Evolutionary conservation across 73 alveolate species (phyloP), one percentile per base, ranked within the genome.

Genomic region (Diophrys appendiculata): DNA sequence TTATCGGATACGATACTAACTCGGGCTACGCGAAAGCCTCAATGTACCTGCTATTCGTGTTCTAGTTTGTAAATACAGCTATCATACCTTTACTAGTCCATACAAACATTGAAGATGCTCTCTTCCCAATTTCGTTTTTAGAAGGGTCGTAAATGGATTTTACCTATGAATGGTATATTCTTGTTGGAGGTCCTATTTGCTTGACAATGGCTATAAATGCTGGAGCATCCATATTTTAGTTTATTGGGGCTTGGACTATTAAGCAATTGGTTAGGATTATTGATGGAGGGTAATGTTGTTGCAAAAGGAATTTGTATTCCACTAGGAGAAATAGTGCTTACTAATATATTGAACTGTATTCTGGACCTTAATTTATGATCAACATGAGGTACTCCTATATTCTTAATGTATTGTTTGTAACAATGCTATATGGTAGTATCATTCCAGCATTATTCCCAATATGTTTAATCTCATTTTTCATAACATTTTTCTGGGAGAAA

Each of bases 361-460:
- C 90, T 0, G 95, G 95, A 1, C 91, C 95, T 26, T 72, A 64
- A 56, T 86, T 64, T 82, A 65, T 83, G 64, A 72, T 89, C 64
- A 81, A 80, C 30, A 81, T 69, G 72, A 89, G 81, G 70, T 89
- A 89, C 82, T 86, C 95, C 26, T 77, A 76, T 27, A 73, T 84
- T 68, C 73, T 83, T 33, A 86, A 86, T 71, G 84, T 89, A 65
- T 55, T 79, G 34, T 89, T 89, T 65, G 89, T 84, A 64, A 86
- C 90, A 32, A 79, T 79, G 86, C 73, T 79, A 68, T 84, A 78
- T 65, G 91, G 92, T 3, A 65, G 75, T 29, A 90, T 90, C 43
- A 27, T 89, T 26, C 95, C 95, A 5, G 28, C 78, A 28, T 76
- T 89, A 14, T 86, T 76, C 81, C 83, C 83, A 14, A 29, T 83